Evolutionary conservation across 352 stramenopile genomes (phyloP), one percentile per base, ranked within the genome.

Genomic region (Pythium sukuiense): DNA sequence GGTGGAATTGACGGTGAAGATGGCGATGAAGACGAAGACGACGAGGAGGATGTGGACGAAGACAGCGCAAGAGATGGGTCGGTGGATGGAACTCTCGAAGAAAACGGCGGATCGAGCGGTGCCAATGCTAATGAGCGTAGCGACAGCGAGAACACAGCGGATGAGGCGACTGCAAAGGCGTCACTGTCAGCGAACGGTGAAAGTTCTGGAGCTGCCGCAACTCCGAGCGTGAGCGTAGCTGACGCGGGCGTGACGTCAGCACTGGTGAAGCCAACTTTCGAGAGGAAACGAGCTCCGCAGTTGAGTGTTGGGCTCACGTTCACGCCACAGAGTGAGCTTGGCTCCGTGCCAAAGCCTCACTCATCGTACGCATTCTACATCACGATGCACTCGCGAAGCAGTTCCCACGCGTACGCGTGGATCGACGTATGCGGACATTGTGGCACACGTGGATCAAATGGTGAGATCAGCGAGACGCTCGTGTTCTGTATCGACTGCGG

Each of bases 401-500:
- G 95, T 48, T 91, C 93, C 8, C 86, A 97, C 60, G 81, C 75
- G n/a, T 90, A 81, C 53, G 83, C 80, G 29, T 99, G 95, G 94
- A 63, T 98, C 45, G 96, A 99, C 74, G 72, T 92, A 50, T 99
- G 96, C 65, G 79, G 89, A 6, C 75, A 90, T 13, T 98, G 96
- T 55, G 93, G 93, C 13, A 97, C 84, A 45, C 88, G 88, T 24
- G 93, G 93, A 4, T 69, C 91, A 12, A 24, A 37, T 0, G 59
- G 72, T 4, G 78, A 80, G 43, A 83, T 86, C 1, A 88, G 24
- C 2, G 48, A 55, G 11, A 35, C 2, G 2, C 48, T 98, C 64
- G 74, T 99, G 6, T 99, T 98, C 67, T 99, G 97, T 61, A 79
- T 98, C 13, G 96, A 99, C 70, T 99, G 96, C 62, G 97, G 96